phyloP scores from a whole-genome alignment of 1,139 yeast species.

The Nadsonia starkeyi-henricii region DNA sequence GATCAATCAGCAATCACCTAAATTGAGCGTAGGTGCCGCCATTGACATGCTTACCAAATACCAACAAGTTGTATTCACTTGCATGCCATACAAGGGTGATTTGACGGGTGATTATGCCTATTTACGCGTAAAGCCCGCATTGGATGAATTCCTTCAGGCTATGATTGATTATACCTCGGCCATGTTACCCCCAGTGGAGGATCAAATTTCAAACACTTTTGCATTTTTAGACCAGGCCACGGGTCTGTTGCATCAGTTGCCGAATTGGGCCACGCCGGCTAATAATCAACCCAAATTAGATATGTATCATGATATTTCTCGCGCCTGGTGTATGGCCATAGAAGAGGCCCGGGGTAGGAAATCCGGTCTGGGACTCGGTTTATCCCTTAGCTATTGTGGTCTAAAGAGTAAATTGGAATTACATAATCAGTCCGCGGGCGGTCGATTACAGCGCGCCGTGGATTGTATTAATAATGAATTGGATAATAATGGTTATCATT shows the following conservation, averaged over 20 bases:
- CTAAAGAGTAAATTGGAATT: not conserved
- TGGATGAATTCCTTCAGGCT: conserved; percentile 65
- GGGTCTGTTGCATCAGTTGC: conserved; percentile 48
- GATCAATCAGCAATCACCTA: conserved; percentile 41
- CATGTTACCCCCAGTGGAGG: conserved; percentile 67
- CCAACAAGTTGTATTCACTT: conserved; percentile 31
- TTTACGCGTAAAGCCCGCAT: conserved; percentile 57
- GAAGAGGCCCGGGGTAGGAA: conserved; percentile 31
- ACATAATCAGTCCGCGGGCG: not conserved
- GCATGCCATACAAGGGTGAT: conserved; percentile 67
- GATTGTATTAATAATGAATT: not conserved
- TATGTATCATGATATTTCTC: conserved; percentile 69
- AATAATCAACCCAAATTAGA: conserved; percentile 59
- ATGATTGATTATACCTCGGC: conserved; percentile 67
- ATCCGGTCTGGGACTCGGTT: conserved; percentile 17
- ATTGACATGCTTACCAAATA: conserved; percentile 37
- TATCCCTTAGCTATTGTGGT: not conserved
- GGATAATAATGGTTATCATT: too few species aligned
- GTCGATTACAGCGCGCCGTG: not conserved
- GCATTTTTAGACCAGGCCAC: conserved; percentile 59
- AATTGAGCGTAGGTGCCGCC: conserved; percentile 41
- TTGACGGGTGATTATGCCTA: conserved; percentile 73
- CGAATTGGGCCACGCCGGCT: conserved; percentile 55
- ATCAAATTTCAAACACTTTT: conserved; percentile 41
- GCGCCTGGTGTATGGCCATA: conserved; percentile 59